These are phyloP conservation scores for Schizochytrium sp. DNA, from an alignment of 108 stramenopile species.

Conservation along the genomic window DNA sequence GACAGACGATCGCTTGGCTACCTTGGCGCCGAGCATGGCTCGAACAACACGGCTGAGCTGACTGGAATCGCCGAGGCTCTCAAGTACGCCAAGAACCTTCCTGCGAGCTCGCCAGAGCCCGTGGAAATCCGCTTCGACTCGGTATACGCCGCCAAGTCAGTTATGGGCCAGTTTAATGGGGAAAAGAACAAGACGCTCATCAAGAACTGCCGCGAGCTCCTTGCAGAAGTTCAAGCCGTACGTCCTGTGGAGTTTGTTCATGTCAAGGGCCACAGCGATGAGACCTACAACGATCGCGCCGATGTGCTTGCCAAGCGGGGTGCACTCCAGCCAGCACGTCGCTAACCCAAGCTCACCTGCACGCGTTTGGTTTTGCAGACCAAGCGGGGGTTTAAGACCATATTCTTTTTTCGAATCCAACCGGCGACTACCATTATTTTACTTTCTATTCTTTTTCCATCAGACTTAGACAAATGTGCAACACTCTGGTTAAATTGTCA, in stretches of 20 bases:
- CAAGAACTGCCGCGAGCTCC: neutral
- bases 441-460: neutral
- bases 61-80: neutral
- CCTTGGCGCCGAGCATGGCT: neutral
- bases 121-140: conserved; percentile 2
- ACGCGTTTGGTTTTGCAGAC: too few species aligned
- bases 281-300: conserved; percentile 2
- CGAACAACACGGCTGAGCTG: conserved; percentile 26
- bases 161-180: neutral
- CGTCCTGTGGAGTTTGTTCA: neutral
- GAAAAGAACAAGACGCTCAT: conserved; percentile 20
- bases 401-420: too few species aligned
- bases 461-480: neutral
- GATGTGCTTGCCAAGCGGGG: neutral
- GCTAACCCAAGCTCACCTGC: too few species aligned
- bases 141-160: conserved; percentile 17
- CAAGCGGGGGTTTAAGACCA: too few species aligned
- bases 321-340: neutral
- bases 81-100: neutral
- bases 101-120: neutral
- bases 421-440: too few species aligned
- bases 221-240: neutral
- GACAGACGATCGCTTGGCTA: neutral
- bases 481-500: neutral
- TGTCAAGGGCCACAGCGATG: conserved; percentile 19